Evolutionary conservation across 1,139 yeast species (phyloP).

Genomic region (Candida labiduridarum): DNA sequence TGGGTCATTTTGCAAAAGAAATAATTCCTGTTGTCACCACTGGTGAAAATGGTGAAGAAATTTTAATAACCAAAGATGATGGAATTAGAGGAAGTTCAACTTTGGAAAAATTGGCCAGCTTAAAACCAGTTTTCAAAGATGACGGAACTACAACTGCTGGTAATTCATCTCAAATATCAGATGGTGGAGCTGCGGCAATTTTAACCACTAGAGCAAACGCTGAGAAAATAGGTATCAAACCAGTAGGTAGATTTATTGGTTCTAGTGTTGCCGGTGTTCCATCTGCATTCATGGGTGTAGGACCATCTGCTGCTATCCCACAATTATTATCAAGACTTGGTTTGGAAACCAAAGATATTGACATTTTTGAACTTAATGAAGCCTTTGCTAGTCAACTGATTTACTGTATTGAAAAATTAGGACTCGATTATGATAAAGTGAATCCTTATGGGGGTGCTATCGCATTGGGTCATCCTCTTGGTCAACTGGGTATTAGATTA

Average conservation of each 20-base stretch:
- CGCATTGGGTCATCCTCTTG: constrained; percentile 47
- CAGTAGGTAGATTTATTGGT: constrained; percentile 43
- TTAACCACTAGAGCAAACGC: constrained; percentile 39
- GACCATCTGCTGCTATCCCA: constrained; percentile 43
- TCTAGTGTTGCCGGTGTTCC: constrained; percentile 42
- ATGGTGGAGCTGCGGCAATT: constrained; percentile 45
- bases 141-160: constrained; percentile 46
- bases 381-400: constrained; percentile 46
- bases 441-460: constrained; percentile 48
- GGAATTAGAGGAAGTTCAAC: constrained; percentile 33
- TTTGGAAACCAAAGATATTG: constrained; percentile 31
- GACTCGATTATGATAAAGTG: constrained; percentile 32
- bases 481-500: constrained; percentile 43
- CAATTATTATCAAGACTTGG: constrained; percentile 28
- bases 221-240: constrained; percentile 34
- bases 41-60: constrained; percentile 18
- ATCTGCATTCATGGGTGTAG: constrained; percentile 41
- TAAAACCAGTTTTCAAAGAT: constrained; percentile 37
- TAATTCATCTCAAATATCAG: constrained; percentile 44
- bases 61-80: constrained; percentile 28
- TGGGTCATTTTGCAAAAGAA: constrained; percentile 39
- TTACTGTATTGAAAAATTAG: constrained; percentile 32
- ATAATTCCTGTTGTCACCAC: constrained; percentile 38
- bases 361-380: constrained; percentile 42
- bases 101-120: constrained; percentile 28